Evolutionary conservation across 148 eudicot species (phyloP).

Genomic region (Heliamphora exappendiculata): DNA sequence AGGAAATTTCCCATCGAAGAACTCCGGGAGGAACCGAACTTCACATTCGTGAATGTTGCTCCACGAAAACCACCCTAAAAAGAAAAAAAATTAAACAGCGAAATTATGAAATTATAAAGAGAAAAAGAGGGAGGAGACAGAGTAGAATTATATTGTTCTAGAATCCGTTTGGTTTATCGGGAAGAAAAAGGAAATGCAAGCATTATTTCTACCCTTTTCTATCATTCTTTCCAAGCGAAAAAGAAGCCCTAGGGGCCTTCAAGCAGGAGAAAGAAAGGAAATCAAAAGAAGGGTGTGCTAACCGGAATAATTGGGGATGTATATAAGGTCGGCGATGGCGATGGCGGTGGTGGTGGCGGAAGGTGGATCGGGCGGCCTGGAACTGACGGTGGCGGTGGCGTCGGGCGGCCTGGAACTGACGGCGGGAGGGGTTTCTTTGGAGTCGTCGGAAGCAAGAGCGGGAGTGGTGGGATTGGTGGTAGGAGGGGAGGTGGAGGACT

Average conservation of each 20-base stretch:
- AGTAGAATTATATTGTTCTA: background rate
- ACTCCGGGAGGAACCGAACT: slow-evolving; percentile 60
- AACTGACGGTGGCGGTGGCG: slow-evolving; percentile 19
- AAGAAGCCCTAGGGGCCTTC: background rate
- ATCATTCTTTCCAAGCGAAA: background rate
- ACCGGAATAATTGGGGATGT: slow-evolving; percentile 79
- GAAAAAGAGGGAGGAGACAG: background rate
- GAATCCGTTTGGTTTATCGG: background rate
- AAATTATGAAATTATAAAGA: background rate
- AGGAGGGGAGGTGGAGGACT: background rate
- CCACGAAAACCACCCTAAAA: slow-evolving; percentile 80
- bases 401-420: slow-evolving; percentile 16
- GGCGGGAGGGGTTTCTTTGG: slow-evolving; percentile 15
- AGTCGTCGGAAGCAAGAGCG: background rate
- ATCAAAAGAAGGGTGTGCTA: slow-evolving; percentile 12
- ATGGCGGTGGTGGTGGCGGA: slow-evolving; percentile 13
- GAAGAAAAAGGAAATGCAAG: background rate
- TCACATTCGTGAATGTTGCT: slow-evolving; percentile 63
- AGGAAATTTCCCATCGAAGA: slow-evolving; percentile 65
- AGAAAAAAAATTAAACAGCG: background rate
- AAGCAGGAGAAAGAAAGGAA: background rate
- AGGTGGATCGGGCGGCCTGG: slow-evolving; percentile 16
- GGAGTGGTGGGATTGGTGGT: background rate
- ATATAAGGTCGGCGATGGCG: slow-evolving; percentile 36
- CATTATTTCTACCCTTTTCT: background rate